phyloP scores from a whole-genome alignment of 371 early-diverging fungal species.

The Rhizopus stolonifer region DNA sequence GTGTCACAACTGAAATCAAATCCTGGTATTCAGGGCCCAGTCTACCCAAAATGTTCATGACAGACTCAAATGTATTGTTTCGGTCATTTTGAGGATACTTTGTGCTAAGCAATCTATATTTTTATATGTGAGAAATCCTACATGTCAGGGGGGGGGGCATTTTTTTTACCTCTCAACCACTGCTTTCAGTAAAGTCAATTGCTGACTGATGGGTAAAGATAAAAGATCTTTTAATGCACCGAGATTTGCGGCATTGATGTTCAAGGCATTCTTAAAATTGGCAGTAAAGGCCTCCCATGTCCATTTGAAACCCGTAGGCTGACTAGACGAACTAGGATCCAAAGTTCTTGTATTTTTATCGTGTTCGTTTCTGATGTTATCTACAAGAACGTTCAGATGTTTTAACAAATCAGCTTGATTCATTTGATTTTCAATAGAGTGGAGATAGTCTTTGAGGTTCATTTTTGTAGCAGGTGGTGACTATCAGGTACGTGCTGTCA shows the following conservation, averaged over 20 bases:
- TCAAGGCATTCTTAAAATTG: constrained; percentile 29
- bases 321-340: constrained; percentile 12
- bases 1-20: constrained; percentile 23
- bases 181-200: constrained; percentile 24
- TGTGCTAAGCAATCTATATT: constrained; percentile 32
- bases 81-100: constrained; percentile 42
- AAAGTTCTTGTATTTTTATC: background rate
- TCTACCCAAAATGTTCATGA: constrained; percentile 40
- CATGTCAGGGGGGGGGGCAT: too few relatives aligned
- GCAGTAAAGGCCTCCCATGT: constrained; percentile 29
- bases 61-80: constrained; percentile 43
- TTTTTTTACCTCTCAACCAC: constrained; percentile 38
- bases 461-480: background rate
- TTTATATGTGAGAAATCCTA: background rate
- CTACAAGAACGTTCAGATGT: background rate
- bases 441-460: background rate
- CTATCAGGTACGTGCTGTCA: background rate
- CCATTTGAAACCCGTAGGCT: constrained; percentile 31
- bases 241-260: constrained; percentile 24
- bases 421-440: background rate
- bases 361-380: background rate
- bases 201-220: constrained; percentile 27
- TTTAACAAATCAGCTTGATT: background rate
- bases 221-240: constrained; percentile 36
- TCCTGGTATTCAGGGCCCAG: constrained; percentile 37